phyloP scores from a whole-genome alignment of 305 asterid genomes.

The Fraxinus dipetala region DNA sequence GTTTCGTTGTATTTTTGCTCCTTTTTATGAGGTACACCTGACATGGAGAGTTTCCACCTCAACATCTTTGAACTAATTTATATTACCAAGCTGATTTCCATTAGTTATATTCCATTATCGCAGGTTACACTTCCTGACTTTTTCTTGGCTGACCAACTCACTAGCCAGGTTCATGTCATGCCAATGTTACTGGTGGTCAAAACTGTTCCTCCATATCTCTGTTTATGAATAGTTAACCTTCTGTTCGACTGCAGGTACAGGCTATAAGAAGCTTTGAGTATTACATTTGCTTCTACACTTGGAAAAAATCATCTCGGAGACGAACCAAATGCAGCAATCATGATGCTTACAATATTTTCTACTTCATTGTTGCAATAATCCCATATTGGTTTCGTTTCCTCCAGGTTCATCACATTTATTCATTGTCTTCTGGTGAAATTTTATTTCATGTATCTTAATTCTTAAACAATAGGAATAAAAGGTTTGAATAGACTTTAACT shows the following conservation, averaged over 20 bases:
- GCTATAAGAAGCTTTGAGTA: constrained; percentile 76
- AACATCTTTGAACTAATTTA: background rate
- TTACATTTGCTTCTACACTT: constrained; percentile 64
- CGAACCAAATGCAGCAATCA: constrained; percentile 41
- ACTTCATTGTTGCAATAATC: constrained; percentile 60
- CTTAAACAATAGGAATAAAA: background rate
- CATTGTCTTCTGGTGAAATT: background rate
- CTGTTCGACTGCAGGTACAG: constrained; percentile 51
- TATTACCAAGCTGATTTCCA: constrained; percentile 1
- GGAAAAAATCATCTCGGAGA: constrained; percentile 35
- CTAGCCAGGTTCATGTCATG: constrained; percentile 62
- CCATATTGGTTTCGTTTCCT: constrained; percentile 87
- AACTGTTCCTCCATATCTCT: constrained; percentile 8
- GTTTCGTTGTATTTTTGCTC: constrained; percentile 70
- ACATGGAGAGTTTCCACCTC: background rate
- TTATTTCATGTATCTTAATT: background rate
- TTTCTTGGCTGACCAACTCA: constrained; percentile 80
- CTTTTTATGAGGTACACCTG: constrained; percentile 58
- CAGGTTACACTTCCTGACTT: constrained; percentile 73
- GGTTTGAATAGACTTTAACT: background rate
- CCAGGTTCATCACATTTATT: constrained; percentile 45
- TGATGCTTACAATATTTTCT: constrained; percentile 55
- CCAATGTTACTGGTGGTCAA: background rate
- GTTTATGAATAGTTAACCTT: constrained; percentile 18
- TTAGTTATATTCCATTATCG: constrained; percentile 9